Evolutionary conservation across 306 rosid genomes (phyloP).

Genomic region (Gastrolobium villosum): DNA sequence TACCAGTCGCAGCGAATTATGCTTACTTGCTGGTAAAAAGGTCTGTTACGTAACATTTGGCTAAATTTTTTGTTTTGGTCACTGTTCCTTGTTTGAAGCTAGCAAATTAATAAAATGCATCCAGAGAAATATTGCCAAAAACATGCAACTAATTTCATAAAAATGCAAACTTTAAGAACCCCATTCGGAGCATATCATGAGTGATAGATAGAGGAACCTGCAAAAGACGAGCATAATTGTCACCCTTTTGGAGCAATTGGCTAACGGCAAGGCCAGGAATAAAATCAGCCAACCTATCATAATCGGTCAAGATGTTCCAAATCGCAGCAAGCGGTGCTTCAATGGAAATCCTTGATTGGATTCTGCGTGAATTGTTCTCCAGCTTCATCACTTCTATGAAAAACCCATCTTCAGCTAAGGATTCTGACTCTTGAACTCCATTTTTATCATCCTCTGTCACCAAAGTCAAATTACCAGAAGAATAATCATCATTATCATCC

Average conservation of each 20-base stretch:
- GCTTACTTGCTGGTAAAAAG: too few relatives aligned
- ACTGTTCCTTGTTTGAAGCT: not conserved
- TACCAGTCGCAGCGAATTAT: too few relatives aligned
- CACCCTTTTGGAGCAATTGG: constrained; percentile 62
- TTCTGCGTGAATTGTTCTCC: constrained; percentile 71
- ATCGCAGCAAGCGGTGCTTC: constrained; percentile 64
- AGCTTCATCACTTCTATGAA: constrained; percentile 62
- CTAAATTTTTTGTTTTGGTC: too few relatives aligned
- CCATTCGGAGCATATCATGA: not conserved
- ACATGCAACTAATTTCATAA: constrained; percentile 29
- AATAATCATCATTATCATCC: constrained; percentile 10
- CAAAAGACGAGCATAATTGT: constrained; percentile 72
- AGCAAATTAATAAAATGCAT: not conserved
- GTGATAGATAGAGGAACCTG: constrained; percentile 58
- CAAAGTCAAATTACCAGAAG: constrained; percentile 16
- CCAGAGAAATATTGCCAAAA: not conserved
- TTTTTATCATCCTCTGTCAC: constrained; percentile 23
- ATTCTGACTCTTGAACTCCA: constrained; percentile 23
- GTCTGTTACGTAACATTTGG: too few relatives aligned
- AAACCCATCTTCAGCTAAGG: constrained; percentile 59
- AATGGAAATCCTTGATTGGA: constrained; percentile 64
- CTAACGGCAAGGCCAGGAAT: constrained; percentile 86
- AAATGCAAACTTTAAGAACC: constrained; percentile 33
- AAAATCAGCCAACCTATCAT: constrained; percentile 82
- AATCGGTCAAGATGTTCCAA: constrained; percentile 86